Percentiles rank a stretch among this genome's conserved stretches.
Conservation (phyloP, 768 basidiomycete genomes). For the Cyclocybe cylindracea region DNA sequence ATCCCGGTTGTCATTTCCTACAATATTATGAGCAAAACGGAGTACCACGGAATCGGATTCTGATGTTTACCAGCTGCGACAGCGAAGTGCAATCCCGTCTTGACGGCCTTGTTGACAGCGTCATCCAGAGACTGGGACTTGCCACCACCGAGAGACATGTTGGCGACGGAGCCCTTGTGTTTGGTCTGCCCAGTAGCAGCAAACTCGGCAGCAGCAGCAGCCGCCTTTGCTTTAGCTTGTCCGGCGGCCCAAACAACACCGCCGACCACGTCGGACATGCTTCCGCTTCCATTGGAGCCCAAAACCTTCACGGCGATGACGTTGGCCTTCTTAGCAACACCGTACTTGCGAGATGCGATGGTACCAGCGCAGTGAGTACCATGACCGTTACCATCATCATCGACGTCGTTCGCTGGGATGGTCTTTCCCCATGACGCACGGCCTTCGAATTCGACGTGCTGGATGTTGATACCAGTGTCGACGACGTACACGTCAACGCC, state of each 20-base stretch:
- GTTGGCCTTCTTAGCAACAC: conserved; percentile 93
- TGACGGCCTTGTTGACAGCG: conserved; percentile 84
- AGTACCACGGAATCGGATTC: background rate
- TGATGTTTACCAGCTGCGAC: conserved; percentile 85
- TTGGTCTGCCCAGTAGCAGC: conserved; percentile 72
- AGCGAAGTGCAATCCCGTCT: conserved; percentile 88
- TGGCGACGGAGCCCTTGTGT: conserved; percentile 94
- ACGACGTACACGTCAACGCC: conserved; percentile 93
- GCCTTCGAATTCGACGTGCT: conserved; percentile 85
- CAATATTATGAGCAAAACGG: background rate
- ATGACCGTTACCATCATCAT: conserved; percentile 94
- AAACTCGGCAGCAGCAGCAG: conserved; percentile 64
- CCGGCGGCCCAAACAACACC: conserved; percentile 83
- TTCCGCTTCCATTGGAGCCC: conserved; percentile 91
- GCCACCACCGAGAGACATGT: conserved; percentile 98
- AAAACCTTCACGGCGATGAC: conserved; percentile 92
- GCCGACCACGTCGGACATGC: conserved; percentile 90
- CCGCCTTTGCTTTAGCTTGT: conserved; percentile 52
- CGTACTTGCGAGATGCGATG: conserved; percentile 90
- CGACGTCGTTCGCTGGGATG: conserved; percentile 78
- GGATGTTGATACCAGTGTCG: conserved; percentile 87
- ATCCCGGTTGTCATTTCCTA: conserved; percentile 82
- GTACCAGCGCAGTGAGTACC: conserved; percentile 96
- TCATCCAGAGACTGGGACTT: conserved; percentile 85
- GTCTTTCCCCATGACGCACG: conserved; percentile 95